Evolutionary conservation across 306 rosid species (phyloP).

Genomic region (Gleditsia sinensis): DNA sequence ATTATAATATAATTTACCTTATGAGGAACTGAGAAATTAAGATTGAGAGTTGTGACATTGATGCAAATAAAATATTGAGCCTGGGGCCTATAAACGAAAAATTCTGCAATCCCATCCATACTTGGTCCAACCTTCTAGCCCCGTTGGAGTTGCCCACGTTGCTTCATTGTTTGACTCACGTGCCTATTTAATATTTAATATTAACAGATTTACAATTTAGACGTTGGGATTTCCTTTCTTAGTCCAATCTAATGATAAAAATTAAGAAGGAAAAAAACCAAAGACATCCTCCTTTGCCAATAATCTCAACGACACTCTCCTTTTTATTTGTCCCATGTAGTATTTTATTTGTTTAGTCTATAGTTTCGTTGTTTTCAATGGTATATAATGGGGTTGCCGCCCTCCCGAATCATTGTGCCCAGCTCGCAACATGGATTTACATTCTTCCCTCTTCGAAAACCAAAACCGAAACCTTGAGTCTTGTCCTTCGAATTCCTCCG

Average conservation of each 20-base stretch:
- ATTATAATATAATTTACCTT: too few relatives aligned
- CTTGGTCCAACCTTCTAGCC: conserved; percentile 13
- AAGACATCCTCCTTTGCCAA: conserved; percentile 42
- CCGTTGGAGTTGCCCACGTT: conserved; percentile 37
- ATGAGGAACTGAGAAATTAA: too few relatives aligned
- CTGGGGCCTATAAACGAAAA: too few relatives aligned
- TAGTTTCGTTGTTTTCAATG: conserved; percentile 15
- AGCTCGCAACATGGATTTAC: conserved; percentile 43
- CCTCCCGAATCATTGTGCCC: neutral
- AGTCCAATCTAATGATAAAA: neutral
- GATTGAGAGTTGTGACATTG: too few relatives aligned
- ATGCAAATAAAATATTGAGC: too few relatives aligned
- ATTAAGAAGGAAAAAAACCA: conserved; percentile 20
- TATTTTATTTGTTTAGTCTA: neutral
- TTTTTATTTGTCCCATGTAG: neutral
- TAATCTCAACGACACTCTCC: conserved; percentile 7
- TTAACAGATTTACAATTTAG: neutral
- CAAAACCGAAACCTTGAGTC: neutral
- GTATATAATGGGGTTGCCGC: conserved; percentile 23
- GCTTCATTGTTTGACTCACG: conserved; percentile 27
- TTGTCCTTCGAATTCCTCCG: conserved; percentile 11
- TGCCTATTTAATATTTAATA: neutral
- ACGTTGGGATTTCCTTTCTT: neutral
- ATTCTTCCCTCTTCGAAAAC: conserved; percentile 30
- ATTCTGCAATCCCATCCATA: too few relatives aligned